Evolutionary conservation across 202 grass and related monocot genomes (phyloP), one percentile per base, ranked within the genome.

Genomic region (Cymbopogon flexuosus): DNA sequence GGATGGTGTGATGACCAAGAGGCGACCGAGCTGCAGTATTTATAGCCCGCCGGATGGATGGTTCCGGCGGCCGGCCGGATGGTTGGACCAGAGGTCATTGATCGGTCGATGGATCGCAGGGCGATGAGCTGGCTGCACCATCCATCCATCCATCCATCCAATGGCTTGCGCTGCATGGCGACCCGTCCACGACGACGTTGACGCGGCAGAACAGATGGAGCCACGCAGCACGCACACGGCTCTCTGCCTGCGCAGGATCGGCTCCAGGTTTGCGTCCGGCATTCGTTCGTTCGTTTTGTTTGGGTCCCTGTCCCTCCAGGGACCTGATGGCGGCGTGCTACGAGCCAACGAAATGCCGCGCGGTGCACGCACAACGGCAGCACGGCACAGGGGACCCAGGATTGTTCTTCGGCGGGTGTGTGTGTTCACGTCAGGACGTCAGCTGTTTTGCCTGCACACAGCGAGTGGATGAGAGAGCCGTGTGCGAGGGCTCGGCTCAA

Each of bases 41-140:
- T 88, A 84, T 90, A 90, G 82, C 52, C 36, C 54, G 18, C 49
- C 49, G 49, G 49, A 54, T 54, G 12, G 43, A 46, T 46, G 13
- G 2, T 1, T 3, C 40, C 10, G 10, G 7, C 13, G 4, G 4
- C 43, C 43, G 43, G 46, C 46, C 58, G 49, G 52, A 66, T 49
- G 46, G 71, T 80, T 85, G 72, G 89, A 89, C 83, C 75, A 4
- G 21, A 8, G 34, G 39, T 27, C 27, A 9, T 40, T 8, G 36
- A 8, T 39, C 36, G 6, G 4, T 6, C 35, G 35, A 36, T 36
- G 35, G 35, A 36, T 36, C 5, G 4, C 71, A 10, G 49, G 49
- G 49, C 8, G 49, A 54, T 19, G 49, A 54, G 18, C 49, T 54
- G 49, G 49, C 16, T 52, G 49, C 49, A 19, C 49, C 41, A 72